Evolutionary conservation across 768 basidiomycete genomes (phyloP).

Genomic region (Glaciozyma martinii): DNA sequence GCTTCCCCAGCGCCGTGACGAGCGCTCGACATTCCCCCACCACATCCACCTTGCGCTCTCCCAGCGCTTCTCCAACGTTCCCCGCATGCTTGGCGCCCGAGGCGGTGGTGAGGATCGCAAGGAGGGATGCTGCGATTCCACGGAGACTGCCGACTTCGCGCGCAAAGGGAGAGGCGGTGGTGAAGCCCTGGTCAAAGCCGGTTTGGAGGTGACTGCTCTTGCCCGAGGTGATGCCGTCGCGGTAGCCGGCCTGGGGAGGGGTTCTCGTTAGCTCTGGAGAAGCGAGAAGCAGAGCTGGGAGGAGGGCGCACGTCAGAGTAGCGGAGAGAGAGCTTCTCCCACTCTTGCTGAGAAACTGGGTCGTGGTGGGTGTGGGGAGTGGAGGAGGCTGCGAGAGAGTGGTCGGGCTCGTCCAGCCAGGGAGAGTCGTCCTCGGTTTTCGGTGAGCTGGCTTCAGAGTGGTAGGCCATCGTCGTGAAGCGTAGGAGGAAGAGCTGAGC

Average conservation of each 20-base stretch:
- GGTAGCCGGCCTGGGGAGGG: slow-evolving; percentile 65
- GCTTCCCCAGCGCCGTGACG: slow-evolving; percentile 48
- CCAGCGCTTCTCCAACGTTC: background rate
- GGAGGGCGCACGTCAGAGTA: slow-evolving; percentile 21
- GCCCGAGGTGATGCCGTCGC: slow-evolving; percentile 90
- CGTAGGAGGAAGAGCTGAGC: too few relatives aligned
- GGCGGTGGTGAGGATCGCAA: slow-evolving; percentile 42
- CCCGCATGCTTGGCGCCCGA: slow-evolving; percentile 34
- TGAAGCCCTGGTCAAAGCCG: slow-evolving; percentile 84
- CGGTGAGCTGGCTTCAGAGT: too few relatives aligned
- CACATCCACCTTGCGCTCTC: slow-evolving; percentile 41
- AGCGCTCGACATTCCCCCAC: slow-evolving; percentile 43
- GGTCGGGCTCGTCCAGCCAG: slow-evolving; percentile 17
- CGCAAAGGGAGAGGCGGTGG: slow-evolving; percentile 62
- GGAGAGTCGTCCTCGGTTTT: slow-evolving; percentile 14
- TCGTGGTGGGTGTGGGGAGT: background rate
- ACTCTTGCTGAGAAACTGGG: slow-evolving; percentile 25
- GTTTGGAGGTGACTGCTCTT: slow-evolving; percentile 78
- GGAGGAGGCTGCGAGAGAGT: background rate
- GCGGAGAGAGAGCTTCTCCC: slow-evolving; percentile 25
- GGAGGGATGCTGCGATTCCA: slow-evolving; percentile 57
- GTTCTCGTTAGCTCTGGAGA: background rate
- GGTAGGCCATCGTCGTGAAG: too few relatives aligned
- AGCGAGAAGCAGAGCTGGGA: too few relatives aligned
- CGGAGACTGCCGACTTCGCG: slow-evolving; percentile 67